Evolutionary conservation across 2,329 filamentous ascomycete species (phyloP), one percentile per base, ranked within the genome.

Genomic region (Colletotrichum lindemuthianum): DNA sequence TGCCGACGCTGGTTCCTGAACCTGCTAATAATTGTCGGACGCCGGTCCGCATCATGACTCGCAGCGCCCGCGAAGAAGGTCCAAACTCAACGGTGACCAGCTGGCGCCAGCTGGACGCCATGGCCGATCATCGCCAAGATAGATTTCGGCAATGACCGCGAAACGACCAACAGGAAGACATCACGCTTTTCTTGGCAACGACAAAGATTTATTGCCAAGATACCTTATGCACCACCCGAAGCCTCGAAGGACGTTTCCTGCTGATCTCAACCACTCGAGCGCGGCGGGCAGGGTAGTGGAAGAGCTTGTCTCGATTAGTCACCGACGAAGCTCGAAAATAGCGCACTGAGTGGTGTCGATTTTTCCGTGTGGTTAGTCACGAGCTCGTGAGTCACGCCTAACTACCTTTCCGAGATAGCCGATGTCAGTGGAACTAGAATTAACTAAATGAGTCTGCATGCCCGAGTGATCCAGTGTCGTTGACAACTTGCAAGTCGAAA

Each of bases 151-250:
- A 32, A 55, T 8, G 33, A 33, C 52, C 41, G 52, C 11, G 11
- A 12, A 32, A 43, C 33, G 40, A 11, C 52, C 41, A 45, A 36
- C 55, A 39, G 36, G 45, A 58, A 50, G 55, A 6, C 32, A 58
- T 58, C 55, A 34, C 45, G 45, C 24, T n/a, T 24, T 44, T 36
- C 55, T 58, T 43, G 32, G 55, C 55, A 50, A 24, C 45, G 36
- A 24, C 16, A 34, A 37, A 50, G 3, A 12, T 50, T 44, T 41
- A 1, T 4, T 12, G 37, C 44, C 44, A 56, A 60, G 51, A 48
- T 33, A n/a, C n/a, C n/a, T n/a, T n/a, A 8, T 44, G 16, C 13
- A 15, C 24, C 24, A 24, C 24, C 5, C 2, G 24, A 24, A 24
- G 24, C 4, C 24, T 24, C 2, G 24, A 24, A 24, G 24, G 24